Conservation (phyloP, 331 rosid species). For the Pyrus hybrid region DNA sequence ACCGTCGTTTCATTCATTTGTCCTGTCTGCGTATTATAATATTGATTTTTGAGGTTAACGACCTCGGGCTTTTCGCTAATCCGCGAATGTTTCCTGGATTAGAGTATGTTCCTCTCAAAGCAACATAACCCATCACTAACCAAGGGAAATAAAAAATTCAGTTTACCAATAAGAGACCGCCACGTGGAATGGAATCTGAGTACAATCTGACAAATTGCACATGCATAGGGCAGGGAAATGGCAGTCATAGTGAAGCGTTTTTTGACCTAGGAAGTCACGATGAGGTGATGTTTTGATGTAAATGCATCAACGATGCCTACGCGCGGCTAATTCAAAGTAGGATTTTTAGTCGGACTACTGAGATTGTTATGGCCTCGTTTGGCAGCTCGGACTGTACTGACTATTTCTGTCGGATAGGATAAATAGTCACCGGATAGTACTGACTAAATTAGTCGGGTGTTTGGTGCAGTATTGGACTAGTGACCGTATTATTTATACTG, state of each 20-base stretch:
- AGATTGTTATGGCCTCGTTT: too few species aligned
- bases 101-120: slow-evolving; percentile 18
- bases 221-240: not conserved
- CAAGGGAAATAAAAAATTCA: not conserved
- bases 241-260: too few species aligned
- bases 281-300: not conserved
- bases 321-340: not conserved
- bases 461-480: too few species aligned
- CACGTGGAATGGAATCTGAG: not conserved
- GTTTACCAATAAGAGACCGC: not conserved
- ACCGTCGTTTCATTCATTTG: slow-evolving; percentile 3
- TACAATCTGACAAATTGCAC: not conserved
- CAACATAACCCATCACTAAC: not conserved
- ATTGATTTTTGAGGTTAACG: not conserved
- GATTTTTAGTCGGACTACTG: too few species aligned
- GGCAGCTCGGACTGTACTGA: too few species aligned
- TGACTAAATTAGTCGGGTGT: too few species aligned
- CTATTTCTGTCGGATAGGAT: too few species aligned
- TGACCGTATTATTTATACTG: too few species aligned
- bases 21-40: not conserved
- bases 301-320: not conserved
- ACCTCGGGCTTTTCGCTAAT: not conserved
- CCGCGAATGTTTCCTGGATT: slow-evolving; percentile 22
- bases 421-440: too few species aligned
- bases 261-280: not conserved